These are phyloP conservation scores for Aspergillus coremiiformis DNA, from an alignment of 495 filamentous ascomycete species.

Conservation along the genomic window DNA sequence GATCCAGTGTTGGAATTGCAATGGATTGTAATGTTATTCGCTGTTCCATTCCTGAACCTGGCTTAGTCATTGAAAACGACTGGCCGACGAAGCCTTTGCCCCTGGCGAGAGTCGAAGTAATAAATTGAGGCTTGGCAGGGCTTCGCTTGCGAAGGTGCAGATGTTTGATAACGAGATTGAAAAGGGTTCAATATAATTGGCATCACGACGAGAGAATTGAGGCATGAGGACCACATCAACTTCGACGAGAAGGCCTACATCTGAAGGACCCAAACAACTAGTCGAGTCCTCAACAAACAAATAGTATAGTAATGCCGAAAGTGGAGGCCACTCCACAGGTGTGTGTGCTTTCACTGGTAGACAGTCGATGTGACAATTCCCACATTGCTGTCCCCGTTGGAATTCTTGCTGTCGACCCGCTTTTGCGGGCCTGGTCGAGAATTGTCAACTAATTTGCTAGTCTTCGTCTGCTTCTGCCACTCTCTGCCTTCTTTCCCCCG, in stretches of 20 bases:
- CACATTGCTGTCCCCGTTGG: background rate
- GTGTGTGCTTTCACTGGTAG: background rate
- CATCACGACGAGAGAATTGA: too few relatives aligned
- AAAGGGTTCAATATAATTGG: too few relatives aligned
- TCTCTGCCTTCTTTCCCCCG: background rate
- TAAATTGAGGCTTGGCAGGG: background rate
- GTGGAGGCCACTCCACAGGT: background rate
- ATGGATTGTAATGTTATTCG: background rate
- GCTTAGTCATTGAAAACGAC: background rate
- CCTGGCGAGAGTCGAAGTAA: background rate
- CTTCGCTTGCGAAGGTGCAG: too few relatives aligned
- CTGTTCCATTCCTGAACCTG: background rate
- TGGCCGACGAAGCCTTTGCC: background rate
- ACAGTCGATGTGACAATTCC: background rate
- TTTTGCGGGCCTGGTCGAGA: background rate
- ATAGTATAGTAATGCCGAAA: background rate
- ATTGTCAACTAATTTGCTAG: background rate
- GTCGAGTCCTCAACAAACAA: background rate
- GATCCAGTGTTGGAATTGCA: background rate
- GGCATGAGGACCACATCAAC: too few relatives aligned
- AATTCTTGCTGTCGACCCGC: background rate
- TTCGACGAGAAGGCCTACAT: too few relatives aligned
- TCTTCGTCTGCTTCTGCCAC: background rate
- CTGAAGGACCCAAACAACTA: too few relatives aligned
- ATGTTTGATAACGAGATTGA: too few relatives aligned